Evolutionary conservation across 2,329 filamentous ascomycete genomes (phyloP), one percentile per base, ranked within the genome.

Genomic region (Plectosphaerella plurivora): DNA sequence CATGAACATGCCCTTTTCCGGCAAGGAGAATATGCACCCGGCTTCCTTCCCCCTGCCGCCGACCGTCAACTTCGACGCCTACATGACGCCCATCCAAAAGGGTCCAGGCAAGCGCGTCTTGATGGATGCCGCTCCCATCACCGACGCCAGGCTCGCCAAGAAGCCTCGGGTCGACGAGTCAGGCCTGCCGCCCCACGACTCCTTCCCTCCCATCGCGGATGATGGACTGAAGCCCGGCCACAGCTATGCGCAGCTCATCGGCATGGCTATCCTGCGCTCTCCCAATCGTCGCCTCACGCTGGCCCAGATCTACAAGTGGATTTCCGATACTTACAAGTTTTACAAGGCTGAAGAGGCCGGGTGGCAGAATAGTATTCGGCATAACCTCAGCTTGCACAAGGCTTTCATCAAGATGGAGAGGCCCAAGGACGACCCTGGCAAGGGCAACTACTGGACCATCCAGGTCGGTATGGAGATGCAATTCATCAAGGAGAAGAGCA

Each of bases 351-450:
- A 86, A 52, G 91, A 97, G 62, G 85, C 89, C 11, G 93, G 94
- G 57, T 99, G 94, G 94, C 93, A 97, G 71, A 99, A 99, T 71
- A 97, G 94, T 74, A 99, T 99, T 68, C 88, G 94, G 35, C 94
- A 99, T 71, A 99, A 99, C 62, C 83, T 99, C 35, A 97, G 92
- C 65, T 78, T 99, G 45, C 96, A 97, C 78, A 97, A 97, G 73
- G 90, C 89, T 46, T 97, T 97, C 65, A 86, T 92, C 67, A 97
- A 97, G 73, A 88, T 96, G 65, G 92, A 97, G 69, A 83, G 94
- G 54, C 91, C 92, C 53, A 97, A 97, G 76, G 92, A 97, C 65
- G 94, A 97, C 63, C 92, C 93, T 3, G 94, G 94, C 62, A 97
- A 97, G 72, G 94, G 94, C 44, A 93, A 96, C 70, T 97, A 97